A percentile compares a stretch with the other conserved stretches of the same genome.
Conservation (phyloP, 2,329 filamentous ascomycete genomes). For the Claviceps humidiphila region DNA sequence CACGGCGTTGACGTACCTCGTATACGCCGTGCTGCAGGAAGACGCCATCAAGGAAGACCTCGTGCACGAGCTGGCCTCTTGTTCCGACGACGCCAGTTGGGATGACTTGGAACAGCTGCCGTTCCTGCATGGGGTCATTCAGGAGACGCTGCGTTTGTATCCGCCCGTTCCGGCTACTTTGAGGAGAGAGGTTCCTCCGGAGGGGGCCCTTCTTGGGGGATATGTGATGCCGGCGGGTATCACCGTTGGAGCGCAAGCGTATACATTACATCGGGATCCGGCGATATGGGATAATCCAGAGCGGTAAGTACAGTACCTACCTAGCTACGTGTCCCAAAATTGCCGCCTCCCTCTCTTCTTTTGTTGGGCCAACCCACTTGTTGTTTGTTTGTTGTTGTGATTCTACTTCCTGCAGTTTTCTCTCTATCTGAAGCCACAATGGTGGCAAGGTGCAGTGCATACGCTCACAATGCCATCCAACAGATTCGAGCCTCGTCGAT, state of each 20-base stretch:
- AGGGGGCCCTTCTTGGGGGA: neutral
- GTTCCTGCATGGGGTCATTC: neutral
- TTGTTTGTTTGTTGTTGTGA: neutral
- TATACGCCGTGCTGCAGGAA: neutral
- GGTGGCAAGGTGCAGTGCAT: no score
- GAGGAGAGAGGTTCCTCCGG: neutral
- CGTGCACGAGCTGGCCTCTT: neutral
- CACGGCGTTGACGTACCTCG: neutral
- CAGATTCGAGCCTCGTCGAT: constrained; percentile 1
- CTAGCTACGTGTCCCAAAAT: no score
- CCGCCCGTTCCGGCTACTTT: neutral
- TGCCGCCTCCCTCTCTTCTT: neutral
- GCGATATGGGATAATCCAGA: neutral
- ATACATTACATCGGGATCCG: neutral
- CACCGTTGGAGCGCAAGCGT: neutral
- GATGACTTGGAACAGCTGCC: neutral
- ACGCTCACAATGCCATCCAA: neutral
- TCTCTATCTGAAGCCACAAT: no score
- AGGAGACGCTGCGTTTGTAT: constrained; percentile 1
- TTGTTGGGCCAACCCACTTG: neutral
- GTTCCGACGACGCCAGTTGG: neutral
- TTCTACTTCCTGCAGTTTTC: no score
- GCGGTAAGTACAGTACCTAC: neutral
- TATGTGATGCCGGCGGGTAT: neutral
- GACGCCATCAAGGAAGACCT: neutral